These are phyloP conservation scores for Ampelomyces quisqualis DNA, from an alignment of 2,329 filamentous ascomycete genomes.

Conservation along the genomic window DNA sequence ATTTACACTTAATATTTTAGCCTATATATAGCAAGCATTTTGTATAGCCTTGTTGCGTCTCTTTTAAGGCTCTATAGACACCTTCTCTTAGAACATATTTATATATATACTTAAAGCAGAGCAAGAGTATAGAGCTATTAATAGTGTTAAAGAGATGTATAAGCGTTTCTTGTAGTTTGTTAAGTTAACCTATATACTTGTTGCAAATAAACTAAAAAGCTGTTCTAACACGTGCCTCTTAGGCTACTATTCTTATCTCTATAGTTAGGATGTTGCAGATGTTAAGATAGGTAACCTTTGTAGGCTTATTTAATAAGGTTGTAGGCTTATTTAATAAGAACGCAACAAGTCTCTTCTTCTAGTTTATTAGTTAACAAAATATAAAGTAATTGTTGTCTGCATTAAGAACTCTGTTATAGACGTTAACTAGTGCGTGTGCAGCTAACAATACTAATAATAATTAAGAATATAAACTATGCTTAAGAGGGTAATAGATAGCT, in stretches of 20 bases:
- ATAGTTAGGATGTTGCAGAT: constrained; percentile 37
- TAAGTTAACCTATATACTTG: constrained; percentile 41
- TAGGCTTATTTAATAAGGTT: background rate
- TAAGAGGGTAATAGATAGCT: too few species aligned
- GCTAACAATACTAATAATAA: too few species aligned
- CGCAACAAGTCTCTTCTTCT: too few species aligned
- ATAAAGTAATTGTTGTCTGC: constrained; percentile 42
- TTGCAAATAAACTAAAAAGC: too few species aligned
- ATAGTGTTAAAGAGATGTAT: constrained; percentile 66
- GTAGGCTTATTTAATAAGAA: too few species aligned
- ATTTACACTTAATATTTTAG: constrained; percentile 60
- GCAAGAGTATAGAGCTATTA: constrained; percentile 57
- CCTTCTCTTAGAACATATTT: constrained; percentile 58
- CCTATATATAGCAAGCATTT: constrained; percentile 61
- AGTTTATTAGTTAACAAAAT: constrained; percentile 25
- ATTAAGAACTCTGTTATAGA: constrained; percentile 48
- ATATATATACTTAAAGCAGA: constrained; percentile 69
- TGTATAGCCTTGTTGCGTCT: constrained; percentile 66
- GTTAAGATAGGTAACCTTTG: constrained; percentile 31
- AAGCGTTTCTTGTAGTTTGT: constrained; percentile 31
- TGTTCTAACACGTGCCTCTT: too few species aligned
- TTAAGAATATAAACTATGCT: too few species aligned
- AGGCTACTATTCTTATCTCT: constrained; percentile 37
- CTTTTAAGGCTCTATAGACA: constrained; percentile 60
- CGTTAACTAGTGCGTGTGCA: too few species aligned